Percentiles rank a stretch among this genome's conserved stretches.
Evolutionary conservation across 768 basidiomycete species (phyloP).

Genomic region (Suillus occidentalis): DNA sequence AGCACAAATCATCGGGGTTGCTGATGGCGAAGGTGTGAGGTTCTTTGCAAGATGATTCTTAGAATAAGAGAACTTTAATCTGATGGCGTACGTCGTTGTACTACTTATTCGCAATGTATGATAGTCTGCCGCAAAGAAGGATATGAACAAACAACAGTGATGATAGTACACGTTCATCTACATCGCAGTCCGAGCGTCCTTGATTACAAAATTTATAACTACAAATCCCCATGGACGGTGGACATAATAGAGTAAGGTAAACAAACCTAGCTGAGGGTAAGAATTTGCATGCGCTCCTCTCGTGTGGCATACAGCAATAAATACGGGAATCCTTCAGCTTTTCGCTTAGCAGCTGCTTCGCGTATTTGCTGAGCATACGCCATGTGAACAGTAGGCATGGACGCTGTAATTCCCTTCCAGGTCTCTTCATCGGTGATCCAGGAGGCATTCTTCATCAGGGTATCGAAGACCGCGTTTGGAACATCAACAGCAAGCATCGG

Average conservation of each 20-base stretch:
- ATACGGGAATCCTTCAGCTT: conserved; percentile 61
- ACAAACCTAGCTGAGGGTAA: conserved; percentile 35
- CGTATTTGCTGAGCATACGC: conserved; percentile 68
- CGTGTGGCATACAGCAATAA: conserved; percentile 64
- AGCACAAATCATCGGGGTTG: conserved; percentile 70
- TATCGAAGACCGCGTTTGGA: conserved; percentile 56
- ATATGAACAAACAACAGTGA: neutral
- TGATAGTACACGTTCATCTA: neutral
- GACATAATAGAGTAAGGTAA: neutral
- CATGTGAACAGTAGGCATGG: conserved; percentile 56
- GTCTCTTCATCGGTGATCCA: conserved; percentile 79
- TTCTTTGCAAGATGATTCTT: conserved; percentile 44
- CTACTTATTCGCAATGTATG: neutral
- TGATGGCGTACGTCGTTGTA: neutral
- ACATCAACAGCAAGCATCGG: conserved; percentile 78
- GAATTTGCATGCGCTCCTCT: conserved; percentile 68
- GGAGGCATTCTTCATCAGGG: conserved; percentile 51
- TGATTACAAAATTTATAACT: no score
- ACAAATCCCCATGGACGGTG: neutral
- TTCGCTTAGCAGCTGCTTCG: conserved; percentile 62
- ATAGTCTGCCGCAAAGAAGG: neutral
- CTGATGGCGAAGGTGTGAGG: conserved; percentile 83
- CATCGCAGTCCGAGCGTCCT: neutral
- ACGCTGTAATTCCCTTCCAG: conserved; percentile 59
- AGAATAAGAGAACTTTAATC: neutral